Conservation (phyloP, 1,139 yeast species). For the Scheffersomyces illinoinensis region DNA sequence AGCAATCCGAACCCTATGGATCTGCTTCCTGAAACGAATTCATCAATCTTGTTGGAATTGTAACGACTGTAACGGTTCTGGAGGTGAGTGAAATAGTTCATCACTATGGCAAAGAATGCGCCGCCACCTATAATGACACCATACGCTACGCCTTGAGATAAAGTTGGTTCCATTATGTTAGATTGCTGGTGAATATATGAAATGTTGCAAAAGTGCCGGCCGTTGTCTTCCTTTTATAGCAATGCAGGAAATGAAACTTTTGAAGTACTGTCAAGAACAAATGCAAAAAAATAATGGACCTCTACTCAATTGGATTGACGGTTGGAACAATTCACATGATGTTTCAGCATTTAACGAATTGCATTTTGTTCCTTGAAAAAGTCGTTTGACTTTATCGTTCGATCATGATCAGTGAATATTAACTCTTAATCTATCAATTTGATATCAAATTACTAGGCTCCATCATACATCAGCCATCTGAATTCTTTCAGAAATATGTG, state of each 20-base stretch:
- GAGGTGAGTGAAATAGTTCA: conserved; percentile 30
- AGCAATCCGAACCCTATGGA: conserved; percentile 33
- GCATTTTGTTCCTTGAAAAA: too few species aligned
- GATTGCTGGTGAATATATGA: not conserved
- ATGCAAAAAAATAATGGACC: not conserved
- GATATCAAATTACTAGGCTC: not conserved
- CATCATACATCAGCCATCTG: not conserved
- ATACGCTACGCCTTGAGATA: conserved; percentile 38
- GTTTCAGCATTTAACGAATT: not conserved
- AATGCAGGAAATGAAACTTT: not conserved
- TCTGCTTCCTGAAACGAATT: conserved; percentile 38
- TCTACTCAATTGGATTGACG: not conserved
- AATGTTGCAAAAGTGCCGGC: not conserved
- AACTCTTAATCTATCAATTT: too few species aligned
- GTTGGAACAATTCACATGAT: not conserved
- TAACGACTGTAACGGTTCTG: conserved; percentile 27
- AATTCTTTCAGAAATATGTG: not conserved
- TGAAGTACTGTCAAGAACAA: not conserved
- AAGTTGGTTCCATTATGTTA: conserved; percentile 23
- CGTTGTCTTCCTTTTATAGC: not conserved
- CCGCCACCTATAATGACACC: conserved; percentile 38
- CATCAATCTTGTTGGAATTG: conserved; percentile 31
- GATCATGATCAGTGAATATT: too few species aligned
- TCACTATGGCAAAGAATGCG: conserved; percentile 31
- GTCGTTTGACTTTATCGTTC: too few species aligned